Evolutionary conservation across 441 rosid species (phyloP).

Genomic region (Manihot esculenta): DNA sequence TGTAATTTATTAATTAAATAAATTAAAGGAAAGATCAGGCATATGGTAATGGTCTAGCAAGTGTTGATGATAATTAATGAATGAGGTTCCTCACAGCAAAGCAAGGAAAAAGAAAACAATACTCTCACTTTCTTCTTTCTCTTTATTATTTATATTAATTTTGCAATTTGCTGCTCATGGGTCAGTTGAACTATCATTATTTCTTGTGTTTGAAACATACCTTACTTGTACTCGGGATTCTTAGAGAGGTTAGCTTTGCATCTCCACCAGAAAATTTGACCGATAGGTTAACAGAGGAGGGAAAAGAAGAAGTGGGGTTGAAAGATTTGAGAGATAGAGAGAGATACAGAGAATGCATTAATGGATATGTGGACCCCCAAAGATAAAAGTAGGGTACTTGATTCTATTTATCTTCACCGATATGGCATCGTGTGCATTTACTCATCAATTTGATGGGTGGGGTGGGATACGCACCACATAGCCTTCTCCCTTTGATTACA

Average conservation of each 20-base stretch:
- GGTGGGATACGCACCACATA: too few relatives aligned
- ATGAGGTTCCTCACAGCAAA: constrained; percentile 12
- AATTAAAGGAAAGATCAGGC: background rate
- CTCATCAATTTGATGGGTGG: background rate
- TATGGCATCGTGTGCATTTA: background rate
- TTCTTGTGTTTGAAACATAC: constrained; percentile 46
- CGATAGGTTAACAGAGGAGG: constrained; percentile 15
- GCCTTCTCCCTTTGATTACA: too few relatives aligned
- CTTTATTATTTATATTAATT: background rate
- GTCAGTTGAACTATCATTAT: constrained; percentile 39
- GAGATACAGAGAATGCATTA: constrained; percentile 5
- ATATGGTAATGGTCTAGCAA: background rate
- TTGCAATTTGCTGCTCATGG: constrained; percentile 3
- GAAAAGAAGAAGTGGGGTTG: background rate
- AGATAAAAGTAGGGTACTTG: constrained; percentile 12
- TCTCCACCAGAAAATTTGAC: constrained; percentile 28
- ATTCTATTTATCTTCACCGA: constrained; percentile 20
- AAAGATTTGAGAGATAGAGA: background rate
- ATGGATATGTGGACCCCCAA: constrained; percentile 25
- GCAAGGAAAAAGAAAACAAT: constrained; percentile 5
- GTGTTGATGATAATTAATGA: constrained; percentile 8
- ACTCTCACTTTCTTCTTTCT: background rate
- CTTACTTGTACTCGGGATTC: constrained; percentile 33
- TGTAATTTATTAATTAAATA: background rate
- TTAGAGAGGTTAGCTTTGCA: constrained; percentile 19